Evolutionary conservation across 768 basidiomycete genomes (phyloP), one percentile per base, ranked within the genome.

Genomic region (Panaeolus papilionaceus): DNA sequence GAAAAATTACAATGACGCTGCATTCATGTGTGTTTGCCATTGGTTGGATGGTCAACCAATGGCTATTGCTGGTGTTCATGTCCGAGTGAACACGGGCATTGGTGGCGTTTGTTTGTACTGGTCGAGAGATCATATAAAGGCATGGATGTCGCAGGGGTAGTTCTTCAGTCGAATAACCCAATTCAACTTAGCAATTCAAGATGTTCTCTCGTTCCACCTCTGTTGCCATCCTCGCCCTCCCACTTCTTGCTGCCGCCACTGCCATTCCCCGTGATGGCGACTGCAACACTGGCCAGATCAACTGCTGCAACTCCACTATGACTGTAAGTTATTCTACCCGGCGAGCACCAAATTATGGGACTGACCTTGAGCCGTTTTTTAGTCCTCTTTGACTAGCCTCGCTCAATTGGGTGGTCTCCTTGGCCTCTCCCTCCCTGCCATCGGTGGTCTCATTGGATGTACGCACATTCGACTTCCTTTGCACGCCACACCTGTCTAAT

Each of bases 261-360:
- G 40, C 61, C n/a, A 58, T 58, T 28, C 54, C 54, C 54, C 54
- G 54, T 8, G 54, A 61, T 61, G 67, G 63, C 12, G 28, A 64
- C 38, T 68, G 67, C 38, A 44, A 45, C 51, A 61, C 44, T 10
- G 67, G 67, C 14, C 45, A 40, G 3, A 42, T 68, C 49, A 63
- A 49, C 51, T 68, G 67, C 64, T 68, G 67, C 64, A 68, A 64
- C 67, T 61, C 67, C 33, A 63, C 61, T 23, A 63, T 64, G 42
- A 37, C 16, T 23, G 67, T 68, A 47, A 61, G 64, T 38, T 37
- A 10, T 18, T 23, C 23, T 4, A 23, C 10, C 12, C 64, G 9
- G 20, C 18, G 38, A 44, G 20, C 11, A 3, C 11, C 28, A 5
- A 28, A 14, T 23, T 11, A 44, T 10, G 2, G 8, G 20, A 10